Percentiles rank a stretch among this genome's conserved stretches.
Evolutionary conservation across 1,284 basidiomycete genomes (phyloP).

Genomic region (Ganoderma lucidum): DNA sequence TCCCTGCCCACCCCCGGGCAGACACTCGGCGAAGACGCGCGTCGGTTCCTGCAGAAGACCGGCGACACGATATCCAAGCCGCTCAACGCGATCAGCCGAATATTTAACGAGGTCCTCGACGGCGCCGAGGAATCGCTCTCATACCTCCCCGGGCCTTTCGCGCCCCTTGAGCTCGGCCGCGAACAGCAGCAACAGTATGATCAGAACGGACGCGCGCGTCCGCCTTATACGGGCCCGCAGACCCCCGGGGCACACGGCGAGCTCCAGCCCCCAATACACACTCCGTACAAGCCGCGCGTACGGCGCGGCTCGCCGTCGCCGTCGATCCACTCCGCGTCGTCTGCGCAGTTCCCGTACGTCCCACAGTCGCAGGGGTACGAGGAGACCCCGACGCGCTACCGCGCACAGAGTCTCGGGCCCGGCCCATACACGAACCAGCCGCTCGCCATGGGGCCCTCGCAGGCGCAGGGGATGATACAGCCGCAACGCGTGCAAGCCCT

Average conservation of each 20-base stretch:
- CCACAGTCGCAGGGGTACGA: conserved; percentile 42
- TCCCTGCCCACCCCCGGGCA: conserved; percentile 67
- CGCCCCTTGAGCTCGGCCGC: conserved; percentile 63
- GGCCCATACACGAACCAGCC: conserved; percentile 52
- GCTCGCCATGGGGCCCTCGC: conserved; percentile 50
- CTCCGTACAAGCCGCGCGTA: conserved; percentile 78
- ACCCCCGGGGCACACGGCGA: conserved; percentile 48
- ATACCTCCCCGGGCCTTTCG: conserved; percentile 70
- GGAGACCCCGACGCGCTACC: conserved; percentile 57
- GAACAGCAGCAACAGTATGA: conserved; percentile 45
- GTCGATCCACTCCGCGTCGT: conserved; percentile 42
- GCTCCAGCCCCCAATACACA: conserved; percentile 56
- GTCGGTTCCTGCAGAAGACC: conserved; percentile 84
- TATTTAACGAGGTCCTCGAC: conserved; percentile 84
- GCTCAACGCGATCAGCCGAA: conserved; percentile 85
- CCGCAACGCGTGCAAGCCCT: conserved; percentile 53
- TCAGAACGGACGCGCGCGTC: conserved; percentile 31
- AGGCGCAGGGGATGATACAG: conserved; percentile 41
- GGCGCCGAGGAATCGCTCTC: conserved; percentile 47
- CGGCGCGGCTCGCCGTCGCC: conserved; percentile 48
- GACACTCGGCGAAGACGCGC: conserved; percentile 80
- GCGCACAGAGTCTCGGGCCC: conserved; percentile 36
- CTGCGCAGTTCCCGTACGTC: conserved; percentile 33
- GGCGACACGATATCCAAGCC: conserved; percentile 91
- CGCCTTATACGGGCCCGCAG: conserved; percentile 35